phyloP scores from a whole-genome alignment of 257 asterid genomes.

The Thymus quinquecostatus region DNA sequence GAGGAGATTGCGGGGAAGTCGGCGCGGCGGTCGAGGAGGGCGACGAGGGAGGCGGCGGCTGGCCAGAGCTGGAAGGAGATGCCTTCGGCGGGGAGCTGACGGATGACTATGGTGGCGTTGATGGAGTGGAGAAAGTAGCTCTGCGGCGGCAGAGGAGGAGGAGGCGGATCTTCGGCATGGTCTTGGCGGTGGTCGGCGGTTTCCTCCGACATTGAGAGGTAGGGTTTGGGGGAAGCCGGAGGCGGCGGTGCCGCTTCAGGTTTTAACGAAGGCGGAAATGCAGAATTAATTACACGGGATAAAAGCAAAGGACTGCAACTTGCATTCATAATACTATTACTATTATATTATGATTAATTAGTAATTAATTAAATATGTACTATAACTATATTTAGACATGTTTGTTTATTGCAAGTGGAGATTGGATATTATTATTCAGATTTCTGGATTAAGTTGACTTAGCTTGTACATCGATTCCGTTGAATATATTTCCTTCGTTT shows the following conservation, averaged over 20 bases:
- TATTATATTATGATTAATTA: background rate
- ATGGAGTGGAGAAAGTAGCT: conserved; percentile 53
- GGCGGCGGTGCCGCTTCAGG: conserved; percentile 33
- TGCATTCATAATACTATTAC: background rate
- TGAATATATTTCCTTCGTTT: no score
- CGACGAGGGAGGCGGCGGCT: conserved; percentile 72
- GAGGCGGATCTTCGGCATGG: background rate
- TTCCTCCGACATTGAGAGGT: conserved; percentile 25
- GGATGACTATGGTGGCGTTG: conserved; percentile 49
- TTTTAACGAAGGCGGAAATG: background rate
- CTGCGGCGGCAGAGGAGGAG: conserved; percentile 21
- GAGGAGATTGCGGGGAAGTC: conserved; percentile 34
- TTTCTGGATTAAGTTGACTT: background rate
- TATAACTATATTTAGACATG: background rate
- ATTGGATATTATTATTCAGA: background rate
- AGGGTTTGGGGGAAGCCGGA: conserved; percentile 1
- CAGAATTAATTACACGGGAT: background rate
- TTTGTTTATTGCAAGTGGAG: background rate
- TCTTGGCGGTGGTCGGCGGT: background rate
- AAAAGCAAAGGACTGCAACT: conserved; percentile 17
- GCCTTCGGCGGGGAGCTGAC: conserved; percentile 80
- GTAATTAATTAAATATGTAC: background rate
- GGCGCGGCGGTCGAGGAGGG: conserved; percentile 61
- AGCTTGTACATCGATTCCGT: background rate
- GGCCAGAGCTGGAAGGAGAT: conserved; percentile 97